A percentile compares a stretch with the other conserved stretches of the same genome.
These are phyloP conservation scores for Camelina sativa DNA, from an alignment of 345 rosid genomes.

Conservation along the genomic window DNA sequence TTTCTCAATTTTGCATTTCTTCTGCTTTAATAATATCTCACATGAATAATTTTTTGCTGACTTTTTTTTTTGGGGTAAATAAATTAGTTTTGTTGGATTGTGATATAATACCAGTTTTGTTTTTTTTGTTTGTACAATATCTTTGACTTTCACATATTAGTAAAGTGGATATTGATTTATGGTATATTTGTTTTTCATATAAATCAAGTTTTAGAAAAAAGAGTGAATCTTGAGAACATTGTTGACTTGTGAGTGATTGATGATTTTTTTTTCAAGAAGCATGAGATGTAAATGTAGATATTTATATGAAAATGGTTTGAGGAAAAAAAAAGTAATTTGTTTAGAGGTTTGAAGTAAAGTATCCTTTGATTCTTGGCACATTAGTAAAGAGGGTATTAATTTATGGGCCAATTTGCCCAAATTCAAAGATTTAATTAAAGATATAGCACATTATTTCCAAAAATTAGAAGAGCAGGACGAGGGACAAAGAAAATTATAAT, in stretches of 20 bases:
- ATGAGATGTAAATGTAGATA: neutral
- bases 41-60: neutral
- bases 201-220: neutral
- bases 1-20: too few relatives aligned
- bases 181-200: neutral
- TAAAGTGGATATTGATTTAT: neutral
- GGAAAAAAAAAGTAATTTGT: neutral
- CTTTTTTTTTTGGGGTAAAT: neutral
- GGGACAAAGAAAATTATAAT: too few relatives aligned
- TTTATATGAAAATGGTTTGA: neutral
- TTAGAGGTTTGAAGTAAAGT: neutral
- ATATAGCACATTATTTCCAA: too few relatives aligned
- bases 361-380: neutral
- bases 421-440: too few relatives aligned
- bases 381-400: neutral
- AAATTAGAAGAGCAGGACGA: too few relatives aligned
- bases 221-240: neutral
- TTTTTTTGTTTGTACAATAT: neutral
- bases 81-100: neutral
- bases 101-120: neutral
- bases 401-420: too few relatives aligned
- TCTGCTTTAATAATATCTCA: slow-evolving; percentile 4
- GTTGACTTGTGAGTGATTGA: neutral
- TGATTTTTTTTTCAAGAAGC: neutral
- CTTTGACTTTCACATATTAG: neutral